phyloP scores from a whole-genome alignment of 495 filamentous ascomycete species.

The Lichenothelia convexa region DNA sequence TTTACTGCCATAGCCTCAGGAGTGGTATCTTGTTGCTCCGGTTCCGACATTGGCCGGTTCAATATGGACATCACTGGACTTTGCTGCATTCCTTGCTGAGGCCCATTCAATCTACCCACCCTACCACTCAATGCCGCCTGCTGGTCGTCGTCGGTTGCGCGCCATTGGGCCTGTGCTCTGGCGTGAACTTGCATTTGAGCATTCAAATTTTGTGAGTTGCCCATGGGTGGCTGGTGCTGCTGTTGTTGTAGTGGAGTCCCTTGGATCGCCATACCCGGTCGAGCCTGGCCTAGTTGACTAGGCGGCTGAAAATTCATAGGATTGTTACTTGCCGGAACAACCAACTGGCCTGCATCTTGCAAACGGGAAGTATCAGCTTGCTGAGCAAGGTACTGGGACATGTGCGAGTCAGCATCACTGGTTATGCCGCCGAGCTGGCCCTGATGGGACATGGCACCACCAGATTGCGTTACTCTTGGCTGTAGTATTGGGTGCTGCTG shows the following conservation, averaged over 20 bases:
- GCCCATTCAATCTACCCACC: constrained; percentile 24
- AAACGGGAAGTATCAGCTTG: constrained; percentile 42
- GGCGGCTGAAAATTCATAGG: constrained; percentile 29
- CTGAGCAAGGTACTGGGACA: constrained; percentile 39
- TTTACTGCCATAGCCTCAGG: too few relatives aligned
- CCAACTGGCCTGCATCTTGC: constrained; percentile 46
- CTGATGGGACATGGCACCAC: not conserved
- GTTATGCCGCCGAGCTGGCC: constrained; percentile 24
- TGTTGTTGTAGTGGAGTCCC: constrained; percentile 25
- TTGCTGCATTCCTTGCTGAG: constrained; percentile 30
- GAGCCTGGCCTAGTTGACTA: constrained; percentile 21
- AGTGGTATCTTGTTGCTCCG: too few relatives aligned
- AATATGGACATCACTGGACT: constrained; percentile 40
- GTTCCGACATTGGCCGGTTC: constrained; percentile 41
- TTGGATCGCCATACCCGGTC: constrained; percentile 25
- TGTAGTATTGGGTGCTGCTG: too few relatives aligned
- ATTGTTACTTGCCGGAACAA: constrained; percentile 47
- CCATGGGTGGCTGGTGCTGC: constrained; percentile 23
- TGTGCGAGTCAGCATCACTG: constrained; percentile 28
- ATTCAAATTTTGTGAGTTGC: constrained; percentile 21
- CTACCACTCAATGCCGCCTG: constrained; percentile 29
- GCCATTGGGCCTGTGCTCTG: constrained; percentile 13
- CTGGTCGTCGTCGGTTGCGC: constrained; percentile 23
- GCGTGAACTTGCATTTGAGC: constrained; percentile 20
- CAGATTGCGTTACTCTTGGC: constrained; percentile 1